Evolutionary conservation across 768 basidiomycete genomes (phyloP).

Genomic region (Galerina sulciceps): DNA sequence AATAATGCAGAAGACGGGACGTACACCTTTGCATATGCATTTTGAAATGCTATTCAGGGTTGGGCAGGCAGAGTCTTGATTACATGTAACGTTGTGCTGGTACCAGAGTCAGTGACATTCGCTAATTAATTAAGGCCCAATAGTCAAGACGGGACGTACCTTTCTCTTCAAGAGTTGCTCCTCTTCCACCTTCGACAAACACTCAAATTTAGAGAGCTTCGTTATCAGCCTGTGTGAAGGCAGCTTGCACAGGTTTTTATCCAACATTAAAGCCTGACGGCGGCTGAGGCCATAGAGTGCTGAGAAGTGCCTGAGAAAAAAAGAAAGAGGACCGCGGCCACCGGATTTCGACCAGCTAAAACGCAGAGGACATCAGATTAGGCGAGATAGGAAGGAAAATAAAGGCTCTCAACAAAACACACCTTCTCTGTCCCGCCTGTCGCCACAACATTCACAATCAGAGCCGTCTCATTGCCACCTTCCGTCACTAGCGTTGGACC

Average conservation of each 20-base stretch:
- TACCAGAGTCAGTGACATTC: too few species aligned
- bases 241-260: too few species aligned
- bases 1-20: too few species aligned
- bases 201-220: conserved; percentile 43
- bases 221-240: conserved; percentile 36
- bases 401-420: background rate
- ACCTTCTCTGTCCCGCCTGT: conserved; percentile 70
- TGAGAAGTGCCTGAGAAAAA: too few species aligned
- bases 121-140: too few species aligned
- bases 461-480: conserved; percentile 55
- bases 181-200: conserved; percentile 54
- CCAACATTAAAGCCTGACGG: background rate
- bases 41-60: too few species aligned
- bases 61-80: too few species aligned
- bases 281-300: too few species aligned
- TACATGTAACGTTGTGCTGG: too few species aligned
- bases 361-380: background rate
- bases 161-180: conserved; percentile 52
- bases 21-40: too few species aligned
- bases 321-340: conserved; percentile 12
- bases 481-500: conserved; percentile 57
- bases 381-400: background rate
- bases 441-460: conserved; percentile 71
- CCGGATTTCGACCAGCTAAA: conserved; percentile 26
- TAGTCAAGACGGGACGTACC: too few species aligned